phyloP scores from a whole-genome alignment of 1,284 basidiomycete genomes.

The Garcileccinum viscosum region DNA sequence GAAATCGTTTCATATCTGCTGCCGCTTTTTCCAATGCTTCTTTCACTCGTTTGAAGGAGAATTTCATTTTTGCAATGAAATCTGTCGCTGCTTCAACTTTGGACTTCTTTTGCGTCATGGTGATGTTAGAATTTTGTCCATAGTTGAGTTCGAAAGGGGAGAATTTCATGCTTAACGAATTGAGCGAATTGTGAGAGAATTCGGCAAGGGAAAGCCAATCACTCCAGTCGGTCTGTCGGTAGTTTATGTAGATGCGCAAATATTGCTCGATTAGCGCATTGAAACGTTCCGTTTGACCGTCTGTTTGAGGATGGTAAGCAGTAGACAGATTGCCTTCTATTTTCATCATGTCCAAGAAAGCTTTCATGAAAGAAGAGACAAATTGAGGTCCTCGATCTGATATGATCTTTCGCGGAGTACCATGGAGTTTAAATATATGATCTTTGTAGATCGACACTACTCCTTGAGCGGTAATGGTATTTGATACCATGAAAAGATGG shows the following conservation, averaged over 20 bases:
- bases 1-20: neutral
- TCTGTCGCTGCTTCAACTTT: fast-evolving
- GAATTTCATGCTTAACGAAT: too few species aligned
- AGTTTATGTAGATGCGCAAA: fast-evolving
- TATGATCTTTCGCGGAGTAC: neutral
- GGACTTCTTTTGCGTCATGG: neutral
- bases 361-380: conserved; percentile 36
- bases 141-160: neutral
- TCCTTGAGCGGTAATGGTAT: conserved; percentile 21
- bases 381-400: conserved; percentile 41
- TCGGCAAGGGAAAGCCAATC: neutral
- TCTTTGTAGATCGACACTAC: conserved; percentile 33
- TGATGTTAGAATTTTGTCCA: neutral
- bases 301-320: neutral
- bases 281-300: neutral
- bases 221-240: neutral
- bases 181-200: neutral
- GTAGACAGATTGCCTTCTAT: neutral
- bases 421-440: conserved; percentile 39
- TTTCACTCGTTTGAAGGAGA: too few species aligned
- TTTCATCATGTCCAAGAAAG: conserved; percentile 19
- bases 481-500: neutral
- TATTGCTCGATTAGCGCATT: neutral
- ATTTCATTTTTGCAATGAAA: neutral
- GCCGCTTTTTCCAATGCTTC: neutral